Conservation (phyloP, 176 grass and related monocot species). For the Musa acuminata region DNA sequence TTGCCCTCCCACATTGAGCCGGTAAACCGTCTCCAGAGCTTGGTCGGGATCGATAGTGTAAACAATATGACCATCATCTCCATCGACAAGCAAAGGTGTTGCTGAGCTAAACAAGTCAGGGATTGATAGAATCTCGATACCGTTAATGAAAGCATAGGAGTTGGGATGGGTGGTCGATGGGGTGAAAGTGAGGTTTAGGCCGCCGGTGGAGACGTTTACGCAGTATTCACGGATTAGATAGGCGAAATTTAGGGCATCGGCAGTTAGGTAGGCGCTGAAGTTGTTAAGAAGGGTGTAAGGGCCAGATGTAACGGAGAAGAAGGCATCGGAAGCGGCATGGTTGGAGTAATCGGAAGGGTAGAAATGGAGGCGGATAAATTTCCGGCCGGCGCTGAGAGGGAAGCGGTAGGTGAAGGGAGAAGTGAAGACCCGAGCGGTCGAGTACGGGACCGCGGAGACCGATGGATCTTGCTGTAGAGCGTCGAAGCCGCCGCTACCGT, state of each 20-base stretch:
- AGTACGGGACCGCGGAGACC: conserved; percentile 63
- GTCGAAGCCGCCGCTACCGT: conserved; percentile 9
- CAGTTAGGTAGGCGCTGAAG: conserved; percentile 41
- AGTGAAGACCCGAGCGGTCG: conserved; percentile 53
- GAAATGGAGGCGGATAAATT: conserved; percentile 72
- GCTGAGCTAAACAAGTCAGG: conserved; percentile 38
- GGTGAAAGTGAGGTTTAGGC: conserved; percentile 37
- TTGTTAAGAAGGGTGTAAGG: conserved; percentile 27
- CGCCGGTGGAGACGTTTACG: conserved; percentile 29
- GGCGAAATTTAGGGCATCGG: neutral
- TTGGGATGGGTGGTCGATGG: conserved; percentile 28
- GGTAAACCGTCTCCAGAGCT: too few relatives aligned
- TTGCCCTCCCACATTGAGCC: too few relatives aligned
- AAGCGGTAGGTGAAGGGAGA: conserved; percentile 75
- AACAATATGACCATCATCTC: neutral
- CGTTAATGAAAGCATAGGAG: conserved; percentile 56
- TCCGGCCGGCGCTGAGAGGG: conserved; percentile 42
- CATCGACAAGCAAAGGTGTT: conserved; percentile 2
- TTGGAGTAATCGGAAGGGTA: conserved; percentile 31
- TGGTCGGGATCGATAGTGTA: too few relatives aligned
- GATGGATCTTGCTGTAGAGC: conserved; percentile 39
- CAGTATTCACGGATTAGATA: conserved; percentile 43
- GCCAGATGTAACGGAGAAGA: conserved; percentile 30
- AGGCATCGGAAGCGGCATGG: conserved; percentile 17
- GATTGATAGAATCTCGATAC: conserved; percentile 38